A percentile compares a stretch with the other conserved stretches of the same genome.
phyloP scores from a whole-genome alignment of 2,329 filamentous ascomycete species.

The Malbranchea zuffiana region DNA sequence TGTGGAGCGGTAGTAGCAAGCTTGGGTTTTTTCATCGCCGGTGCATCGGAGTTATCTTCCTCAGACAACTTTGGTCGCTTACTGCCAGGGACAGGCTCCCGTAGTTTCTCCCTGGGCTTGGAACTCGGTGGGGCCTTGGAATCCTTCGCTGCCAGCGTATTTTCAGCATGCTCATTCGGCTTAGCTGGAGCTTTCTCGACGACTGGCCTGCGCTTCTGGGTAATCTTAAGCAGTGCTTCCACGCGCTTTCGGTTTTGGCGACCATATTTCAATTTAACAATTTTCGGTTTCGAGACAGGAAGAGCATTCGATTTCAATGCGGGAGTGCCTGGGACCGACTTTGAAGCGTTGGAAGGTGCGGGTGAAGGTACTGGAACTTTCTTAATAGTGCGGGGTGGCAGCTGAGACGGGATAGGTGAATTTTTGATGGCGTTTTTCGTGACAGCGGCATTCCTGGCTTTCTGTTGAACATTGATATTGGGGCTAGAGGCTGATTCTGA shows the following conservation, averaged over 20 bases:
- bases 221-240: conserved; percentile 36
- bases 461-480: conserved; percentile 9
- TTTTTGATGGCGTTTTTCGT: conserved; percentile 4
- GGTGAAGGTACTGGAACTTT: conserved; percentile 7
- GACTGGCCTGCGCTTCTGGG: conserved; percentile 27
- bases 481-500: conserved; percentile 15
- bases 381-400: conserved; percentile 1
- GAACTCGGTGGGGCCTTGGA: conserved; percentile 13
- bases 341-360: conserved; percentile 1
- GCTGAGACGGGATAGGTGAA: conserved; percentile 1
- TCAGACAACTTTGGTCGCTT: conserved; percentile 22
- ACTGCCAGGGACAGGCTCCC: conserved; percentile 12
- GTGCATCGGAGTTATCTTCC: conserved; percentile 19
- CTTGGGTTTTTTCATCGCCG: conserved; percentile 28
- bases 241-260: conserved; percentile 40
- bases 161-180: conserved; percentile 19
- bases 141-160: conserved; percentile 10
- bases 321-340: conserved; percentile 1
- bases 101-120: conserved; percentile 15
- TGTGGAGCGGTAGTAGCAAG: conserved; percentile 19
- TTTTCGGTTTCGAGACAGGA: conserved; percentile 18
- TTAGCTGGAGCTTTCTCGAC: conserved; percentile 20
- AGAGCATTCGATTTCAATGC: not conserved
- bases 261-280: conserved; percentile 44
- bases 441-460: conserved; percentile 7